Evolutionary conservation across 1,284 basidiomycete genomes (phyloP).

Genomic region (Filobasidium uniguttulatum): DNA sequence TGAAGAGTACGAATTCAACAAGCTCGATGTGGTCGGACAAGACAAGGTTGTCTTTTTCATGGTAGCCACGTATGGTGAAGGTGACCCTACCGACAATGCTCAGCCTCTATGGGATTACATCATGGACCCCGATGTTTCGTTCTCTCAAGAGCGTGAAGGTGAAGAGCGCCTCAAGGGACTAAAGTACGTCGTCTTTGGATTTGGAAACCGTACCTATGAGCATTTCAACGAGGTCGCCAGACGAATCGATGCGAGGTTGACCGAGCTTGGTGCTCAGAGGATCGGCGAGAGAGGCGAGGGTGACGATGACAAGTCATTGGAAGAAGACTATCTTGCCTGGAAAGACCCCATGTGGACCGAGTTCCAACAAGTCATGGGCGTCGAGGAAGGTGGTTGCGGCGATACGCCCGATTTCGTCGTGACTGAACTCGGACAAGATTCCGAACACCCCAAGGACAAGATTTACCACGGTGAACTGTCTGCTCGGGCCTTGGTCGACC

Average conservation of each 20-base stretch:
- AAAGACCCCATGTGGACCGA: constrained; percentile 94
- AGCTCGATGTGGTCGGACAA: constrained; percentile 76
- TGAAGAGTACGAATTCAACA: constrained; percentile 95
- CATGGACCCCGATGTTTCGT: constrained; percentile 70
- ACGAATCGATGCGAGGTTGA: constrained; percentile 60
- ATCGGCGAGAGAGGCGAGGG: constrained; percentile 90
- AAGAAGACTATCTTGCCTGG: constrained; percentile 99
- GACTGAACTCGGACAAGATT: constrained; percentile 51
- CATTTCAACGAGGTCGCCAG: constrained; percentile 85
- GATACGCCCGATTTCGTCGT: constrained; percentile 92
- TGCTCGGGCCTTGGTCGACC: constrained; percentile 59
- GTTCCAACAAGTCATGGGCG: constrained; percentile 63
- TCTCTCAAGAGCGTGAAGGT: constrained; percentile 40
- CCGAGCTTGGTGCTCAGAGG: constrained; percentile 67
- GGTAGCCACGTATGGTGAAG: constrained; percentile 96
- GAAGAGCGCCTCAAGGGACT: constrained; percentile 60
- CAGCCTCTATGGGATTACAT: constrained; percentile 86
- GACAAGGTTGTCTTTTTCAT: constrained; percentile 74
- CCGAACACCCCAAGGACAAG: constrained; percentile 57
- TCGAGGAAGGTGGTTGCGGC: constrained; percentile 91
- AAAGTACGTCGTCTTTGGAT: constrained; percentile 88
- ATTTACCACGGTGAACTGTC: constrained; percentile 86
- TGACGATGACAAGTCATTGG: constrained; percentile 98
- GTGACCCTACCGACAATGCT: constrained; percentile 98
- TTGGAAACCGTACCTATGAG: constrained; percentile 91